A percentile compares a stretch with the other conserved stretches of the same genome.
Evolutionary conservation across 1,139 yeast species (phyloP).

Genomic region (Arxiozyma slooffiae): DNA sequence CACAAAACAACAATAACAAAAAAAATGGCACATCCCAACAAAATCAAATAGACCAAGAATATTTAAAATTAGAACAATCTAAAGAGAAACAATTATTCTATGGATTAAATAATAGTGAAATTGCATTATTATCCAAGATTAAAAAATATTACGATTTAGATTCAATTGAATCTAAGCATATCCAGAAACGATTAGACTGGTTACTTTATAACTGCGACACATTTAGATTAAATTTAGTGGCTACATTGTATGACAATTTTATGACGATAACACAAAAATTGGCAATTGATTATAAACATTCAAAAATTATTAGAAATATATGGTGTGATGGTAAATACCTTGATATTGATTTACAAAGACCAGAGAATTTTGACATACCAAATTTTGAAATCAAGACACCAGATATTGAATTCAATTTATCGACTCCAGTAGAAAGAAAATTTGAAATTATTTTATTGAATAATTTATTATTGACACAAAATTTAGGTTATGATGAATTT

Average conservation of each 20-base stretch:
- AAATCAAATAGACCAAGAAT: constrained; percentile 13
- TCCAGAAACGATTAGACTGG: constrained; percentile 25
- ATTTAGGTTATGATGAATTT: constrained; percentile 25
- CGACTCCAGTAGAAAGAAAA: constrained; percentile 21
- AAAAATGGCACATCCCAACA: background rate
- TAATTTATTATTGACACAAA: constrained; percentile 20
- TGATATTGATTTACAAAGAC: constrained; percentile 20
- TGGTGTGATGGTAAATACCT: constrained; percentile 29
- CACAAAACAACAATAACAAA: background rate
- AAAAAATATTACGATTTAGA: constrained; percentile 19
- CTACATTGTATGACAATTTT: constrained; percentile 28
- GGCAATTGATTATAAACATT: constrained; percentile 27
- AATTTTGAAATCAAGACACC: constrained; percentile 20
- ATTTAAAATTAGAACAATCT: constrained; percentile 21
- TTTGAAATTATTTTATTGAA: constrained; percentile 25
- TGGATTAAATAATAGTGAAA: constrained; percentile 22
- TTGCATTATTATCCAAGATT: constrained; percentile 18
- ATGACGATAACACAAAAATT: constrained; percentile 29
- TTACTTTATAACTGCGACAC: constrained; percentile 19
- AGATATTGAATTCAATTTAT: constrained; percentile 16
- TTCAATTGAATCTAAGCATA: constrained; percentile 19
- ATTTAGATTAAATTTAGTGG: constrained; percentile 23
- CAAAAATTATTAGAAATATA: constrained; percentile 26
- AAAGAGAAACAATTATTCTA: constrained; percentile 27
- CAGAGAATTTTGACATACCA: constrained; percentile 13